Percentiles rank a stretch among this genome's conserved stretches.
Conservation (phyloP, 192 early-diverging fungal genomes). For the Coemansia sp. region DNA sequence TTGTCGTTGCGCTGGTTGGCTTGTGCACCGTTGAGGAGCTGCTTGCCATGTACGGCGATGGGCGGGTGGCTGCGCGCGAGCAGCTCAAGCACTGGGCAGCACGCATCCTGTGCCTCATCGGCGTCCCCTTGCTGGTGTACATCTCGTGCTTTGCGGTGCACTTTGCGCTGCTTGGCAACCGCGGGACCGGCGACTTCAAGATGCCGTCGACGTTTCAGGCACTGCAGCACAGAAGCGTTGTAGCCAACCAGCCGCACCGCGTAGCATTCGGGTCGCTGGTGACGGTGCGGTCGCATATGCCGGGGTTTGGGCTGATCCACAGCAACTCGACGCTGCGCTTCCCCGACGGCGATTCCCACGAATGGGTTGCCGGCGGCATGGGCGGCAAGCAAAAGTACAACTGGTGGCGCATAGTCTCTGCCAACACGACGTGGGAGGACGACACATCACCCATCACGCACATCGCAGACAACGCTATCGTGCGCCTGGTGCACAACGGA, state of each 20-base stretch:
- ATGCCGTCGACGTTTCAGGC: constrained; percentile 90
- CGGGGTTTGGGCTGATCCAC: constrained; percentile 38
- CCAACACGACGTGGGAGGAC: constrained; percentile 8
- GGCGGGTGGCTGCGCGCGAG: constrained; percentile 57
- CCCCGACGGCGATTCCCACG: constrained; percentile 10
- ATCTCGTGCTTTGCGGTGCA: constrained; percentile 86
- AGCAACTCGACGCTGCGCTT: constrained; percentile 22
- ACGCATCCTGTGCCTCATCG: constrained; percentile 78
- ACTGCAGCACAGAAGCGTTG: constrained; percentile 74
- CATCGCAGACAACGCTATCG: constrained; percentile 20
- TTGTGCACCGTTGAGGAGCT: constrained; percentile 88
- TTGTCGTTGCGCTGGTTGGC: constrained; percentile 85
- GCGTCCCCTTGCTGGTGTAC: constrained; percentile 75
- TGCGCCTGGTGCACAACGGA: constrained; percentile 57
- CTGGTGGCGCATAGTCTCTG: constrained; percentile 35
- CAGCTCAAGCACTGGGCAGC: constrained; percentile 81
- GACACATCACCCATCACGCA: constrained; percentile 10
- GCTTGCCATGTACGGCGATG: constrained; percentile 78
- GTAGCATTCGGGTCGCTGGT: constrained; percentile 31
- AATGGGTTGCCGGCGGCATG: constrained; percentile 26
- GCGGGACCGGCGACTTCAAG: constrained; percentile 90
- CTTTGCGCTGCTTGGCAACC: constrained; percentile 76
- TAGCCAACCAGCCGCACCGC: constrained; percentile 41
- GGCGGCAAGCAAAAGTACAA: constrained; percentile 33
- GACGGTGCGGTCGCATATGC: constrained; percentile 37